Conservation (phyloP, 1,284 basidiomycete species). For the Xerocomus cyaneibrunnescens region DNA sequence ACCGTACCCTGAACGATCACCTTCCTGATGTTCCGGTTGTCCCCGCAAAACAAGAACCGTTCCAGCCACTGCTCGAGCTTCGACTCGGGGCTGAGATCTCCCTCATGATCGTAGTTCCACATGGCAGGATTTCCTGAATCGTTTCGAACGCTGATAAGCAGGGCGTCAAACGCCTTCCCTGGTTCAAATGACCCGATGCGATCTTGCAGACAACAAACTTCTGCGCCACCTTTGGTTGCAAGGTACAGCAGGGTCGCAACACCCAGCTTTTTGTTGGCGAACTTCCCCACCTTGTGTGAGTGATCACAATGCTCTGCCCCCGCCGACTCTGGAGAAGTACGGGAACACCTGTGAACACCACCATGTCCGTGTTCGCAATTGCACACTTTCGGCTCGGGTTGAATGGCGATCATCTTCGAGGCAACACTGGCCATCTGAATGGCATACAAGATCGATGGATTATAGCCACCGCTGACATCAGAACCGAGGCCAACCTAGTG, state of each 20-base stretch:
- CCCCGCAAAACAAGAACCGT: conserved; percentile 80
- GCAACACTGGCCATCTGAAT: conserved; percentile 83
- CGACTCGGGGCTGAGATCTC: conserved; percentile 18
- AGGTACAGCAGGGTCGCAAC: conserved; percentile 84
- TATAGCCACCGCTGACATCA: conserved; percentile 90
- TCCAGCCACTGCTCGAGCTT: conserved; percentile 57
- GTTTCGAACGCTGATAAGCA: conserved; percentile 59
- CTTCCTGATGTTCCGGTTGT: conserved; percentile 81
- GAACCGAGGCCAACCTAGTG: conserved; percentile 83
- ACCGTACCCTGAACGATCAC: conserved; percentile 85
- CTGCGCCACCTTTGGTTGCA: conserved; percentile 90
- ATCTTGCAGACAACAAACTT: conserved; percentile 72
- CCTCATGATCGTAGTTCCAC: conserved; percentile 47
- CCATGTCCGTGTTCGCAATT: conserved; percentile 7
- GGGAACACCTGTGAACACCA: neutral
- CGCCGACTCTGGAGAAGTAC: neutral
- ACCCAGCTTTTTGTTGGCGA: conserved; percentile 65
- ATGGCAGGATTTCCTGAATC: conserved; percentile 59
- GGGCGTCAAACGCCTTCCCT: conserved; percentile 91
- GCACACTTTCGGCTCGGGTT: conserved; percentile 22
- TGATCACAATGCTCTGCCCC: conserved; percentile 5
- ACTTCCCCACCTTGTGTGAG: conserved; percentile 31
- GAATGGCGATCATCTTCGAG: conserved; percentile 69
- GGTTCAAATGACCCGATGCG: conserved; percentile 76
- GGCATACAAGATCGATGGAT: conserved; percentile 79